Percentiles rank a stretch among this genome's conserved stretches.
phyloP scores from a whole-genome alignment of 176 grass and related monocot species.

The Cymbopogon citratus region DNA sequence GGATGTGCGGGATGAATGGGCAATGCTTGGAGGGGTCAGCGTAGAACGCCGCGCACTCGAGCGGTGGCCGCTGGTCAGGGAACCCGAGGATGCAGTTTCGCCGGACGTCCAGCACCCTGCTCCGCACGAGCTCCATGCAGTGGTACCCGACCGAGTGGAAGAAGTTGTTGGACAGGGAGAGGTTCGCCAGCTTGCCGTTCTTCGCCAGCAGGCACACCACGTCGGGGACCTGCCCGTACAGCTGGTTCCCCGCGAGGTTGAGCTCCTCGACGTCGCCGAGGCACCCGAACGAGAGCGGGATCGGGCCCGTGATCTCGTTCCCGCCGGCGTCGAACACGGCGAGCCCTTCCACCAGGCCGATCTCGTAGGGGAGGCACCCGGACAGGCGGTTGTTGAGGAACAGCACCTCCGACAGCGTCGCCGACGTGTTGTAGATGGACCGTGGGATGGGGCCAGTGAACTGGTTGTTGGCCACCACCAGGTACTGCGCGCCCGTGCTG shows the following conservation, averaged over 20 bases:
- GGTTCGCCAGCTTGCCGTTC: constrained; percentile 52
- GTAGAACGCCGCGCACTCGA: constrained; percentile 60
- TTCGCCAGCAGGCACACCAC: constrained; percentile 54
- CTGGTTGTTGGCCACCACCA: constrained; percentile 74
- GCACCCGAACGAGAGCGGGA: constrained; percentile 82
- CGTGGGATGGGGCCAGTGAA: constrained; percentile 57
- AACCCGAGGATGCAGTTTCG: constrained; percentile 65
- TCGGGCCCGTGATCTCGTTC: constrained; percentile 55
- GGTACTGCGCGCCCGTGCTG: constrained; percentile 46
- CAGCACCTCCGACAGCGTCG: constrained; percentile 54
- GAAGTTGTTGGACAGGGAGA: constrained; percentile 75
- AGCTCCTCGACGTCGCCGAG: constrained; percentile 46
- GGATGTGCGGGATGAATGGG: constrained; percentile 59
- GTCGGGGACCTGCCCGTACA: constrained; percentile 71
- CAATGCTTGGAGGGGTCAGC: constrained; percentile 44
- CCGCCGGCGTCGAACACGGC: constrained; percentile 61
- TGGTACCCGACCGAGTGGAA: constrained; percentile 53
- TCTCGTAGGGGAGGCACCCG: constrained; percentile 73
- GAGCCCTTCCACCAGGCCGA: constrained; percentile 49
- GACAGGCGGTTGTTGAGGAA: constrained; percentile 78
- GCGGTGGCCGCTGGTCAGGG: constrained; percentile 46
- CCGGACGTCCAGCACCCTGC: constrained; percentile 54
- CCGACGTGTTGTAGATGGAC: constrained; percentile 53
- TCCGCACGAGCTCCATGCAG: constrained; percentile 50
- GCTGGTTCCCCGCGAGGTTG: constrained; percentile 60